Percentiles rank a stretch among this genome's conserved stretches.
phyloP scores from a whole-genome alignment of 2,329 filamentous ascomycete genomes.

The Hawksworthiomyces lignivorus region DNA sequence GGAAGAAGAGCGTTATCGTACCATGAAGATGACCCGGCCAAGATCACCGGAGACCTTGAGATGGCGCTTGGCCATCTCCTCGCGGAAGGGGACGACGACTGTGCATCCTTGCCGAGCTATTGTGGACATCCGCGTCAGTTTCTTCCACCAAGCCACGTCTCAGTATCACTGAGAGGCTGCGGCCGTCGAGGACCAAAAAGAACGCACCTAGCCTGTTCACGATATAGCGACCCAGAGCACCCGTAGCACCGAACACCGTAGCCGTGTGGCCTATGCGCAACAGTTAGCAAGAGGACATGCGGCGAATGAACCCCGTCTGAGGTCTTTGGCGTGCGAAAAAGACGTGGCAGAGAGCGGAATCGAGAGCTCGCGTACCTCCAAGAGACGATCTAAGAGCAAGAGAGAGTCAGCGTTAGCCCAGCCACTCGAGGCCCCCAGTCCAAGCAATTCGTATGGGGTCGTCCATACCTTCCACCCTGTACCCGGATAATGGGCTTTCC shows the following conservation, averaged over 20 bases:
- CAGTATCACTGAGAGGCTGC: conserved; percentile 8
- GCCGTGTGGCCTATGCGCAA: conserved; percentile 70
- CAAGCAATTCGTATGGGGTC: conserved; percentile 20
- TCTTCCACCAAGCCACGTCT: not conserved
- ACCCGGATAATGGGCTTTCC: conserved; percentile 89
- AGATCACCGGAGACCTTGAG: conserved; percentile 94
- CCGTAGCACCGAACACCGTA: conserved; percentile 96
- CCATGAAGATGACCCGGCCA: conserved; percentile 79
- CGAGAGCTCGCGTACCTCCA: conserved; percentile 55
- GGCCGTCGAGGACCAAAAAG: conserved; percentile 2
- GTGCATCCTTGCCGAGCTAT: conserved; percentile 87
- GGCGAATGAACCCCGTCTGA: too few species aligned
- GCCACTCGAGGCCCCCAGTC: too few species aligned
- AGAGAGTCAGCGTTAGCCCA: not conserved
- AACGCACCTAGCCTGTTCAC: conserved; percentile 77
- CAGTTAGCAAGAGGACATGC: not conserved
- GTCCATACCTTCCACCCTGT: conserved; percentile 78
- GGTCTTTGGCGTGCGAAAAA: not conserved
- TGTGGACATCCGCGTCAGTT: conserved; percentile 18
- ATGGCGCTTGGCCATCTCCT: conserved; percentile 97
- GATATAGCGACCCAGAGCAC: conserved; percentile 92
- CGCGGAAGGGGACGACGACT: conserved; percentile 85
- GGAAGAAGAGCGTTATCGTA: conserved; percentile 30
- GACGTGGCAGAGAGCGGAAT: not conserved
- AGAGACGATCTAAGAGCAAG: conserved; percentile 60